A percentile compares a stretch with the other conserved stretches of the same genome.
Conservation (phyloP, 352 stramenopile species). For the Pythium apleroticum region DNA sequence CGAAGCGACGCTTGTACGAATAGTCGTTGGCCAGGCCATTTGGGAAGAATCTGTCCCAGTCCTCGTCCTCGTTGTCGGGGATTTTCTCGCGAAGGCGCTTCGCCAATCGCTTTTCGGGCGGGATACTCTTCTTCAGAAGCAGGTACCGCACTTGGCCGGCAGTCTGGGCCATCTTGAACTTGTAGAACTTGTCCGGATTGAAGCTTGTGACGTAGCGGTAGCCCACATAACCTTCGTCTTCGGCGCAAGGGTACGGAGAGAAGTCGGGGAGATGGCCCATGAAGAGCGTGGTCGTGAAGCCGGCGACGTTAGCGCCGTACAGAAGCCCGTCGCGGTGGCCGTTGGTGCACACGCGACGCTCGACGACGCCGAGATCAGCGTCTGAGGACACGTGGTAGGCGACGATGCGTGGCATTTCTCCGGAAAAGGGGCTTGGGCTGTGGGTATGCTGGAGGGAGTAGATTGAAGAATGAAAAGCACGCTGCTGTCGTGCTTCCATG, state of each 20-base stretch:
- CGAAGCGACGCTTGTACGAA: background rate
- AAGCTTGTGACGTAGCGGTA: constrained; percentile 15
- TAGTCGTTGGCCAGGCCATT: constrained; percentile 15
- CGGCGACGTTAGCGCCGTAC: constrained; percentile 6
- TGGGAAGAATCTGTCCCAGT: constrained; percentile 14
- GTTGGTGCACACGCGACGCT: constrained; percentile 9
- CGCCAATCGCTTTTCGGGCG: background rate
- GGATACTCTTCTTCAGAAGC: background rate
- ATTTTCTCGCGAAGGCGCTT: background rate
- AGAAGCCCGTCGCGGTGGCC: constrained; percentile 4
- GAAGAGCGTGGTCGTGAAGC: constrained; percentile 21
- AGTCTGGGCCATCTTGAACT: constrained; percentile 15
- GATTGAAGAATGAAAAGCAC: background rate
- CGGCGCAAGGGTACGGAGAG: constrained; percentile 11
- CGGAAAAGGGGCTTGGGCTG: background rate
- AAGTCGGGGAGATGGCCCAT: constrained; percentile 4
- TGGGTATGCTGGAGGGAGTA: background rate
- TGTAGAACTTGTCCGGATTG: constrained; percentile 7
- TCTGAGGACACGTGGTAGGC: constrained; percentile 19
- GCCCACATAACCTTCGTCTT: background rate
- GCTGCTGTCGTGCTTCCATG: too few species aligned
- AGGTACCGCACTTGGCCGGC: background rate
- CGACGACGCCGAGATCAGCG: background rate
- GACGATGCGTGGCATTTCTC: background rate
- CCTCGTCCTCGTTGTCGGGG: background rate